A percentile compares a stretch with the other conserved stretches of the same genome.
These are phyloP conservation scores for Helotiales sp. DNA, from an alignment of 2,329 filamentous ascomycete species.

Conservation along the genomic window DNA sequence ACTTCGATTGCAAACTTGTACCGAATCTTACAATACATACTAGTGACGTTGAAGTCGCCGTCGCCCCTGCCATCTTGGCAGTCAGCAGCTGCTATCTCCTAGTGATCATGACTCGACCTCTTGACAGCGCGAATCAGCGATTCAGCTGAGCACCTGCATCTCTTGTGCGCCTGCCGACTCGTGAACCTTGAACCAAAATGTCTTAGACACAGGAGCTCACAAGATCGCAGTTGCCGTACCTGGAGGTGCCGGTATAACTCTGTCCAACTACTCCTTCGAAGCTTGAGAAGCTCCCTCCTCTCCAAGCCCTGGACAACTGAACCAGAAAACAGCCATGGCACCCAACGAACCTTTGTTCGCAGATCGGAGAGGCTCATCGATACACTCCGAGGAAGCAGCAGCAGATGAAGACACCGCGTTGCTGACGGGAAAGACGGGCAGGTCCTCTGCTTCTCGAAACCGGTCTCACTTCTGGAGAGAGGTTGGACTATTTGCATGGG, in stretches of 20 bases:
- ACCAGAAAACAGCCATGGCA: constrained; percentile 15
- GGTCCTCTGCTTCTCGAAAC: constrained; percentile 26
- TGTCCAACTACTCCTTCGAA: not conserved
- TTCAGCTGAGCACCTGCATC: not conserved
- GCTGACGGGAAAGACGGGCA: constrained; percentile 33
- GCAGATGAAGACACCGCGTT: constrained; percentile 45
- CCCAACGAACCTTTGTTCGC: constrained; percentile 34
- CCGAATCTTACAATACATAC: too few relatives aligned
- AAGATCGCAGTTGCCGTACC: not conserved
- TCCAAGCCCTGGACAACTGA: not conserved
- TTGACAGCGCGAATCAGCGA: too few relatives aligned
- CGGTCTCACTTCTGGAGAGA: constrained; percentile 68
- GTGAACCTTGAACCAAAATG: constrained; percentile 5
- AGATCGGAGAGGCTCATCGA: constrained; percentile 52
- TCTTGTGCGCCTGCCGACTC: not conserved
- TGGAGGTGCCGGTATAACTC: not conserved
- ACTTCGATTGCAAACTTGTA: not conserved
- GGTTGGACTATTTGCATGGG: constrained; percentile 77
- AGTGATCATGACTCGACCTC: not conserved
- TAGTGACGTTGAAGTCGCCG: too few relatives aligned
- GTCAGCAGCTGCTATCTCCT: constrained; percentile 2
- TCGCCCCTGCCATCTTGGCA: not conserved
- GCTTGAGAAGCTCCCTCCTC: not conserved
- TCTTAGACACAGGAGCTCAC: constrained; percentile 9
- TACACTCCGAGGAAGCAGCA: constrained; percentile 53